phyloP scores from a whole-genome alignment of 768 basidiomycete species.

The Trametes villosa region DNA sequence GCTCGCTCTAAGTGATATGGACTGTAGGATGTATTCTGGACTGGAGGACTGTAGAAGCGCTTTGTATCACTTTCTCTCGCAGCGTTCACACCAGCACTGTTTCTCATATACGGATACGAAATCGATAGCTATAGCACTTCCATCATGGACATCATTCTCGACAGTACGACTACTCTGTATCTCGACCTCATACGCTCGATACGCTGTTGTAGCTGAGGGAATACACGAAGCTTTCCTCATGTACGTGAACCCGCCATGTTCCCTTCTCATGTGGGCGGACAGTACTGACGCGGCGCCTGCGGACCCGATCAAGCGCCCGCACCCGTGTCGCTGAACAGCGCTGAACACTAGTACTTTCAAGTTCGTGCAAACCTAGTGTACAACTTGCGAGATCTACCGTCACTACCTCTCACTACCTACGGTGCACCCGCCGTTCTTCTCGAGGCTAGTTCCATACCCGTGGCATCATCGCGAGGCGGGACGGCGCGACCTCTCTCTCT shows the following conservation, averaged over 20 bases:
- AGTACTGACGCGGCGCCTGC: conserved; percentile 31
- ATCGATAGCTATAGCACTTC: too few relatives aligned
- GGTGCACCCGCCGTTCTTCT: conserved; percentile 46
- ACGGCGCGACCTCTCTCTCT: too few relatives aligned
- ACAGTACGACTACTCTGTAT: too few relatives aligned
- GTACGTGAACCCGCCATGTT: conserved; percentile 33
- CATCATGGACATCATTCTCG: too few relatives aligned
- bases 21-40: not conserved
- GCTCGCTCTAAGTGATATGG: not conserved
- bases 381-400: not conserved
- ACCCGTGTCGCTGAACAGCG: conserved; percentile 31
- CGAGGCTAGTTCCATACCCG: conserved; percentile 38
- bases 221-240: not conserved
- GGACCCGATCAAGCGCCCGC: too few relatives aligned
- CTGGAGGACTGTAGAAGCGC: not conserved
- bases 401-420: conserved; percentile 43
- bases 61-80: not conserved
- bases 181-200: too few relatives aligned
- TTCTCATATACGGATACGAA: not conserved
- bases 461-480: conserved; percentile 33
- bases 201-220: not conserved
- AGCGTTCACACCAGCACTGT: not conserved
- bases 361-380: conserved; percentile 34
- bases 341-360: too few relatives aligned
- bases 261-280: conserved; percentile 39